Conservation (phyloP, 768 basidiomycete genomes). For the Russula ochroleuca region DNA sequence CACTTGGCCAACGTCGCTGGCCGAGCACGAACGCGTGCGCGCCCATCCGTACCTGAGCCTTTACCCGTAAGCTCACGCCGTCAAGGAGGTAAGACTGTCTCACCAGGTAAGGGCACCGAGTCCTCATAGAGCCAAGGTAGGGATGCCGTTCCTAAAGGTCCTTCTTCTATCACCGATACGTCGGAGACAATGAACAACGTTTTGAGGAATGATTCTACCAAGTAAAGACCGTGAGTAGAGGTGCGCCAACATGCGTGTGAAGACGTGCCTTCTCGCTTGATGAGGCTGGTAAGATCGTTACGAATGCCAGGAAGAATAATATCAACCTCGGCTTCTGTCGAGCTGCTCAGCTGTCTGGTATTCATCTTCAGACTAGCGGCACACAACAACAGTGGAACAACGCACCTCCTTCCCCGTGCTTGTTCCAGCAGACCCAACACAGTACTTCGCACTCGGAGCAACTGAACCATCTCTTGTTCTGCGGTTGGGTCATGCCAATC, state of each 20-base stretch:
- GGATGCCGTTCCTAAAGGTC: slow-evolving; percentile 39
- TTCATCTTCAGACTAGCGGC: slow-evolving; percentile 10
- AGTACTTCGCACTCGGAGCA: slow-evolving; percentile 56
- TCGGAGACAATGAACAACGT: slow-evolving; percentile 81
- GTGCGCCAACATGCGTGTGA: background rate
- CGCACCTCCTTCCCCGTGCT: slow-evolving; percentile 71
- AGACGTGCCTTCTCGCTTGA: slow-evolving; percentile 43
- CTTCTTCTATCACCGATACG: slow-evolving; percentile 48
- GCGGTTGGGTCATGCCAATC: slow-evolving; percentile 61
- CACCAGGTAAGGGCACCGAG: slow-evolving; percentile 46
- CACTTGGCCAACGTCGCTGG: slow-evolving; percentile 69
- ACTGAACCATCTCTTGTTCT: slow-evolving; percentile 55
- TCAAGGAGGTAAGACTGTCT: slow-evolving; percentile 12
- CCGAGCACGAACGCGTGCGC: slow-evolving; percentile 49
- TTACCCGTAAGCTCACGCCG: background rate
- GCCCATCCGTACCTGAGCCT: slow-evolving; percentile 27
- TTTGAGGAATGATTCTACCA: slow-evolving; percentile 58
- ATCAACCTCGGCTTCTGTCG: slow-evolving; percentile 72
- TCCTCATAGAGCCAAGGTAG: slow-evolving; percentile 50
- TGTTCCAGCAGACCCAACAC: slow-evolving; percentile 70
- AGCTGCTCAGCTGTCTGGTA: slow-evolving; percentile 62
- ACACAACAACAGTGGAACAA: background rate
- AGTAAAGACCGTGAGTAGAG: slow-evolving; percentile 4
- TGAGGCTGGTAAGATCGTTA: slow-evolving; percentile 32
- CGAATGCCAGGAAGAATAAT: slow-evolving; percentile 47